Evolutionary conservation across 2,329 filamentous ascomycete species (phyloP).

Genomic region (Aureobasidium sp.): DNA sequence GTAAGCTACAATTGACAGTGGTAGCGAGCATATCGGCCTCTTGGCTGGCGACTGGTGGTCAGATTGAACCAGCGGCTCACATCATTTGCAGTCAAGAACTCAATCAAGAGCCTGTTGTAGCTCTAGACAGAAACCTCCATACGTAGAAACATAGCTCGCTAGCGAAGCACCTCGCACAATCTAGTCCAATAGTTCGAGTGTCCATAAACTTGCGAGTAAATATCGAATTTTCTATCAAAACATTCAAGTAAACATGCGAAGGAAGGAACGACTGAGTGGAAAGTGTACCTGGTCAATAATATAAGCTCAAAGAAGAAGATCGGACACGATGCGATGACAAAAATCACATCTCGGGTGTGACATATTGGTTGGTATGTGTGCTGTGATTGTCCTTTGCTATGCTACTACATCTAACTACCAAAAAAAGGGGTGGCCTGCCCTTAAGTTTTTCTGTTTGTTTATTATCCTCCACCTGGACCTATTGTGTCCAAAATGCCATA

Average conservation of each 20-base stretch:
- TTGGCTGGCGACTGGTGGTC: not conserved
- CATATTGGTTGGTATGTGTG: not conserved
- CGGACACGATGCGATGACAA: not conserved
- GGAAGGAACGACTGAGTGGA: no score
- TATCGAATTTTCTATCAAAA: no score
- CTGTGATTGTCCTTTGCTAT: conserved; percentile 3
- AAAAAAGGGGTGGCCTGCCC: conserved; percentile 1
- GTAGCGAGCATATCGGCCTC: not conserved
- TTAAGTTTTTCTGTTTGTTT: not conserved
- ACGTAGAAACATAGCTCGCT: no score
- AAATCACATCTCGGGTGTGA: not conserved
- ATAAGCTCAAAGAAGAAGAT: not conserved
- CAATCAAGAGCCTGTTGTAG: no score
- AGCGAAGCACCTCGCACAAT: no score
- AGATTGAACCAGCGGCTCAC: not conserved
- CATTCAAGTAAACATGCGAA: no score
- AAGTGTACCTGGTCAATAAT: no score
- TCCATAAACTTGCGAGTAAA: no score
- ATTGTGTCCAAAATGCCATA: not conserved
- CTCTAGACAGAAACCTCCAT: no score
- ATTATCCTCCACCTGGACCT: not conserved
- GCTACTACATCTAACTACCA: conserved; percentile 5
- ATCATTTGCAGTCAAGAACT: no score
- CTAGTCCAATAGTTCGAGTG: no score
- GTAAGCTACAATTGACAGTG: no score